A percentile compares a stretch with the other conserved stretches of the same genome.
phyloP scores from a whole-genome alignment of 495 filamentous ascomycete genomes.

The Staphylotrichum tortipilum region DNA sequence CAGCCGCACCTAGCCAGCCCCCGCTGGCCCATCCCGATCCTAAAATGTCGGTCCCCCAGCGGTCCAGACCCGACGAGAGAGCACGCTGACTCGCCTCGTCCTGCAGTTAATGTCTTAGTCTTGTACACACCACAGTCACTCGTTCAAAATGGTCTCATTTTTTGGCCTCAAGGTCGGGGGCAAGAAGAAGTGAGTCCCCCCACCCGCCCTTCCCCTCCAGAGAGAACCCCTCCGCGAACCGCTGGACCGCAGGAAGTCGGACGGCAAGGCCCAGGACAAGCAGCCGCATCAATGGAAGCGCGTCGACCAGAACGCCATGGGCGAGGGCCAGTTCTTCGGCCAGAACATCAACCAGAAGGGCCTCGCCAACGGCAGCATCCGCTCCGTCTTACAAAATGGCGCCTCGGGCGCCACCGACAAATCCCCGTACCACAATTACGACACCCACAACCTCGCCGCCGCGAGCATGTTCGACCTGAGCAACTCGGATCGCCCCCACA shows the following conservation, averaged over 20 bases:
- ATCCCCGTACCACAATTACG: slow-evolving; percentile 22
- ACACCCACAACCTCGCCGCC: slow-evolving; percentile 27
- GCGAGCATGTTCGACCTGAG: slow-evolving; percentile 32
- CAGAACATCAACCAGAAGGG: slow-evolving; percentile 12
- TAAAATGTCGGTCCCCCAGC: too few species aligned
- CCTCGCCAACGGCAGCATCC: slow-evolving; percentile 24
- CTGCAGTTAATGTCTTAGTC: slow-evolving; percentile 14
- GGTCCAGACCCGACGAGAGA: background rate
- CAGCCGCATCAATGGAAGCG: slow-evolving; percentile 20
- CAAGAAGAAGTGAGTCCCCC: slow-evolving; percentile 40
- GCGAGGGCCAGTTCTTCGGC: slow-evolving; percentile 23
- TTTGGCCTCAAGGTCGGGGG: slow-evolving; percentile 42
- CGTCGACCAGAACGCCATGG: slow-evolving; percentile 24
- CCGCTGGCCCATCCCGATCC: too few species aligned
- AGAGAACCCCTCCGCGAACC: slow-evolving; percentile 4
- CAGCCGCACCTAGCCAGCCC: too few species aligned
- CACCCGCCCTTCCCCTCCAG: background rate
- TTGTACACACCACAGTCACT: slow-evolving; percentile 10
- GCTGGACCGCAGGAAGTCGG: slow-evolving; percentile 27
- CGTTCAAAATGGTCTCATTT: slow-evolving; percentile 39
- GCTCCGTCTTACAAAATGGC: slow-evolving; percentile 22
- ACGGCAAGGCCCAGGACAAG: slow-evolving; percentile 14
- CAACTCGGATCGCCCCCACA: slow-evolving; percentile 15
- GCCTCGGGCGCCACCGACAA: slow-evolving; percentile 12
- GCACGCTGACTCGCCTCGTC: background rate